Evolutionary conservation across 495 filamentous ascomycete genomes (phyloP), one percentile per base, ranked within the genome.

Genomic region (Glonium stellatum): DNA sequence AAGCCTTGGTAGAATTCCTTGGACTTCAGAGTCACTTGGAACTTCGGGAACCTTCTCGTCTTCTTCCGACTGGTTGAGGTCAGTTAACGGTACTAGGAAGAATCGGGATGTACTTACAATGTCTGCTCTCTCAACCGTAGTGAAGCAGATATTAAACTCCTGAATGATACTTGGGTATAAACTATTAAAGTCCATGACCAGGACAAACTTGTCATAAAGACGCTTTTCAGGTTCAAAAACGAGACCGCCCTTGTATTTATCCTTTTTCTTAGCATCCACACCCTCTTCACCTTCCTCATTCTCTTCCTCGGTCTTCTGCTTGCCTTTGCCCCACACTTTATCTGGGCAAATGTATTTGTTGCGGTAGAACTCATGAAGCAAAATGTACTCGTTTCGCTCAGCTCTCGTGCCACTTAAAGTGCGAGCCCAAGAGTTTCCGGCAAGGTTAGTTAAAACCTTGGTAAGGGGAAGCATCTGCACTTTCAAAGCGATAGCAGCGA

Each of bases 131-230:
- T 97, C 89, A 4, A 97, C 90, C 0, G 93, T 98, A 4, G 93
- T 98, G 73, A 98, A 98, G 77, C 93, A 98, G 67, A 98, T 98
- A 71, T 98, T 98, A 76, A 83, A 97, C 78, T 98, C 95, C 71
- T 97, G 95, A 64, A 98, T 98, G 66, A 98, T 97, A 72, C 91
- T 96, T 13, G 93, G 93, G 68, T 98, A 98, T 66, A 98, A 78
- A 72, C 90, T 96, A 81, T 98, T 98, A 78, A 97, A 98, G 76
- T 98, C 93, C 93, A 98, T 98, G 70, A 98, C 93, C 21, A 98
- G 81, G 31, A 98, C 85, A 67, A 92, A 95, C 72, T 89, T 92
- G 78, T 98, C 95, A 69, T 97, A 97, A 23, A 98, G 80, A 9
- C 95, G 93, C 71, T 89, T 97, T 72, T 97, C 92, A 13, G 93